Conservation (phyloP, 331 rosid genomes). For the Acacia concinna region DNA sequence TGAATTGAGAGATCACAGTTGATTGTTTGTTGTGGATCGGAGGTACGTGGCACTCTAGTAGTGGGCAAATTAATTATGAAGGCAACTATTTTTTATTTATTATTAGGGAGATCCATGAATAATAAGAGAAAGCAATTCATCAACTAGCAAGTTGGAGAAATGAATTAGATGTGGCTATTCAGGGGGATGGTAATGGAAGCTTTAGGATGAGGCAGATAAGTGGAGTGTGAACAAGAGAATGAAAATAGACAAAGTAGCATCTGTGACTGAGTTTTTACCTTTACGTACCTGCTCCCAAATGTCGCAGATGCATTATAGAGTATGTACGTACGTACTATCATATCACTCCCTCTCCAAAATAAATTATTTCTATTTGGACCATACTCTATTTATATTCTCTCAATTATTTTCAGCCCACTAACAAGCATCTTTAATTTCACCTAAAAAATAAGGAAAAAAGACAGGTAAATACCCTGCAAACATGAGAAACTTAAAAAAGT, state of each 20-base stretch:
- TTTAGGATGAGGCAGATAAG: not conserved
- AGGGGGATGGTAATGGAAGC: not conserved
- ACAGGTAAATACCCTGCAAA: too few species aligned
- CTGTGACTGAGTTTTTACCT: not conserved
- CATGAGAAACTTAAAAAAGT: too few species aligned
- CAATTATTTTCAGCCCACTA: not conserved
- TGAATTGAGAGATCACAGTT: too few species aligned
- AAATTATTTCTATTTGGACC: not conserved
- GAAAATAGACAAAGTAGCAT: not conserved
- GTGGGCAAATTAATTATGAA: too few species aligned
- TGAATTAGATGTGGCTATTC: not conserved
- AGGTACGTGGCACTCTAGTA: too few species aligned
- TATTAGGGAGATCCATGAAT: not conserved
- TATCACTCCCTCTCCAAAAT: not conserved
- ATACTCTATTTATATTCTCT: not conserved
- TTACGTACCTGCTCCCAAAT: not conserved
- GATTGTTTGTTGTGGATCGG: too few species aligned
- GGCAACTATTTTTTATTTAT: too few species aligned
- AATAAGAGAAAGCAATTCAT: too few species aligned
- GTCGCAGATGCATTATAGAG: not conserved
- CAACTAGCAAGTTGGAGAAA: not conserved
- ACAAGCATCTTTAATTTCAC: not conserved
- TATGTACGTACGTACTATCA: too few species aligned
- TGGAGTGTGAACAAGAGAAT: not conserved
- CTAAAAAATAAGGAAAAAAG: too few species aligned